These are phyloP conservation scores for Agastache rugosa DNA, from an alignment of 257 asterid genomes.

Conservation along the genomic window DNA sequence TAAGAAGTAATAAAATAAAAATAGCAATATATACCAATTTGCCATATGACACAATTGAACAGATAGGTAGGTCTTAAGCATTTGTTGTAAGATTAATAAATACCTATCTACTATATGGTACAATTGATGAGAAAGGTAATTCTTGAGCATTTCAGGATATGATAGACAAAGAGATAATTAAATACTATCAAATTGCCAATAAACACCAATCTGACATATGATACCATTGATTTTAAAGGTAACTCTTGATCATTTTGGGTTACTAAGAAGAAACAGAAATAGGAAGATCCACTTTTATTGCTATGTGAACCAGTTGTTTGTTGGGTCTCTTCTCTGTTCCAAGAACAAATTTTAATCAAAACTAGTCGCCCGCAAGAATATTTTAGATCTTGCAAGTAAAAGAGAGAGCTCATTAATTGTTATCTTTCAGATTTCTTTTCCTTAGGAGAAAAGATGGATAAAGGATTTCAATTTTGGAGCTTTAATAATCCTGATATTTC, in stretches of 20 bases:
- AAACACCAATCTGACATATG: not conserved
- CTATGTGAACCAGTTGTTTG: not conserved
- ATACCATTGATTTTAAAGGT: not conserved
- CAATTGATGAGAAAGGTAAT: not conserved
- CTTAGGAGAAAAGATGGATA: slow-evolving; percentile 1
- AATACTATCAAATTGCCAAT: not conserved
- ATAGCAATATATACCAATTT: slow-evolving; percentile 1
- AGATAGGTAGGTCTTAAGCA: not conserved
- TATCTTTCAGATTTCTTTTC: not conserved
- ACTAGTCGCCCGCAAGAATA: not conserved
- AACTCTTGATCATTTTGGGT: slow-evolving; percentile 10
- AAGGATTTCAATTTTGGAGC: slow-evolving; percentile 6
- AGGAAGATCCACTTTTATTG: not conserved
- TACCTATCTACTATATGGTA: not conserved
- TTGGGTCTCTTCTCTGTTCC: not conserved
- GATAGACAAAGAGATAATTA: not conserved
- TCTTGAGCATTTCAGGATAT: not conserved
- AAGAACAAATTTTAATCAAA: slow-evolving; percentile 12
- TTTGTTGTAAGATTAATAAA: not conserved
- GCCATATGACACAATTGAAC: not conserved
- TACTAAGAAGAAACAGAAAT: not conserved
- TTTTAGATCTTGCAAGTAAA: slow-evolving; percentile 11
- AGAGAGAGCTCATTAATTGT: slow-evolving; percentile 5
- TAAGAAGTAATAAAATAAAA: not conserved
- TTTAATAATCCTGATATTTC: not conserved